Evolutionary conservation across 371 early-diverging fungal species (phyloP).

Genomic region (Zopfochytrium polystomum): DNA sequence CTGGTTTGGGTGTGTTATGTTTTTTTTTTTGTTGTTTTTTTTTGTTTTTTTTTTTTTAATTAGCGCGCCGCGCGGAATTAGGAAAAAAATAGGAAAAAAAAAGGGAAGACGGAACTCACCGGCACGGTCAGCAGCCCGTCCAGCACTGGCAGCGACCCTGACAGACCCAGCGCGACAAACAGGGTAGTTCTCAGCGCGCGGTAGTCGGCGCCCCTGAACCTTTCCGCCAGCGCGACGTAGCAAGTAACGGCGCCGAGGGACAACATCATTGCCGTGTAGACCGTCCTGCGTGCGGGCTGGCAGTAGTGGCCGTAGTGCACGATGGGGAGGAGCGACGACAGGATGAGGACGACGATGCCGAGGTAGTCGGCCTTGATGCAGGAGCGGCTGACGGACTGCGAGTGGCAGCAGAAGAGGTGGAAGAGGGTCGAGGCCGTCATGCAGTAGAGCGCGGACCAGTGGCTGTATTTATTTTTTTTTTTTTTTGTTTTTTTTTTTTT

Average conservation of each 20-base stretch:
- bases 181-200: constrained; percentile 73
- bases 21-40: too few species aligned
- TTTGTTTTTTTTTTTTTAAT: too few species aligned
- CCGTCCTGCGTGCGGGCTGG: constrained; percentile 50
- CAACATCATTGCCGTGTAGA: constrained; percentile 63
- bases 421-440: constrained; percentile 76
- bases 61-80: too few species aligned
- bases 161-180: constrained; percentile 77
- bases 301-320: constrained; percentile 60
- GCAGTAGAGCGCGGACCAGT: constrained; percentile 68
- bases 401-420: constrained; percentile 86
- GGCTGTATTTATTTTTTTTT: constrained; percentile 6
- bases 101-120: constrained; percentile 5
- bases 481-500: too few species aligned
- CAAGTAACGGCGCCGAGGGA: too few species aligned
- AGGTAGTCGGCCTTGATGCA: constrained; percentile 80
- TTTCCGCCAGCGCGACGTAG: too few species aligned
- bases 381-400: constrained; percentile 50
- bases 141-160: constrained; percentile 66
- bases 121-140: constrained; percentile 3
- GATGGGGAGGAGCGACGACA: constrained; percentile 40
- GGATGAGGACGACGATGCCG: constrained; percentile 68
- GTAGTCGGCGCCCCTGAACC: constrained; percentile 58
- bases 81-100: neutral
- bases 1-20: constrained; percentile 2